Percentiles rank a stretch among this genome's conserved stretches.
Evolutionary conservation across 78 protist genomes (phyloP).

Genomic region (Dictyostelium firmibasis): DNA sequence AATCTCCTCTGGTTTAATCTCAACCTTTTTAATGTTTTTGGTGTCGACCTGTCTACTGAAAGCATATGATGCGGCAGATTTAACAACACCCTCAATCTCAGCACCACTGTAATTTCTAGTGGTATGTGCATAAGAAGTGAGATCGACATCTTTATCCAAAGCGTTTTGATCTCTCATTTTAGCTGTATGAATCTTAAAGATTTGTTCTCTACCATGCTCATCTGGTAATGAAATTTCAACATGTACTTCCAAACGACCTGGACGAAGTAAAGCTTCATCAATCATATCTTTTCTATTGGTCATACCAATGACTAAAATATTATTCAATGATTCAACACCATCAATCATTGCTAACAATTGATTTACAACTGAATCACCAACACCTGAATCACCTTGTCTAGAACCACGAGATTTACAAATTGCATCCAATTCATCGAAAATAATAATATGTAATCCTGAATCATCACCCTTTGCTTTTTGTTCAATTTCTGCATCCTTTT

Average conservation of each 20-base stretch:
- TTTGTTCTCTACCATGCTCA: conserved; percentile 96
- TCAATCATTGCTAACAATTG: conserved; percentile 99
- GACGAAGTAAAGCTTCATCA: conserved; percentile 98
- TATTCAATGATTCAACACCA: conserved; percentile 98
- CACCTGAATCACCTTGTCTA: conserved; percentile 89
- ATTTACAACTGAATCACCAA: conserved; percentile 98
- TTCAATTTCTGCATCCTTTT: conserved; percentile 86
- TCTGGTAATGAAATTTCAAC: conserved; percentile 98
- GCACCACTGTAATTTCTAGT: conserved; percentile 98
- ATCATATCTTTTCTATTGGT: conserved; percentile 98
- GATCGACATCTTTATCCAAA: conserved; percentile 89
- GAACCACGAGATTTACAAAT: conserved; percentile 96
- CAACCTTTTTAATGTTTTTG: conserved; percentile 68
- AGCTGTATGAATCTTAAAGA: conserved; percentile 96
- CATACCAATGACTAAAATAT: conserved; percentile 99
- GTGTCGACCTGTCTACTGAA: conserved; percentile 87
- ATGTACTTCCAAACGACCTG: conserved; percentile 99
- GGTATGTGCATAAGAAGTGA: conserved; percentile 86
- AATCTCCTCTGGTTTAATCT: conserved; percentile 28
- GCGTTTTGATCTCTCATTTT: conserved; percentile 73
- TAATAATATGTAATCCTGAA: conserved; percentile 97
- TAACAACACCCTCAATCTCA: conserved; percentile 96
- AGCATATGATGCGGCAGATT: conserved; percentile 92
- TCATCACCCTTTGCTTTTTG: conserved; percentile 92
- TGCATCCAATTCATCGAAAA: conserved; percentile 99